A percentile compares a stretch with the other conserved stretches of the same genome.
phyloP scores from a whole-genome alignment of 1,139 yeast genomes.

The Taiozyma sp. region DNA sequence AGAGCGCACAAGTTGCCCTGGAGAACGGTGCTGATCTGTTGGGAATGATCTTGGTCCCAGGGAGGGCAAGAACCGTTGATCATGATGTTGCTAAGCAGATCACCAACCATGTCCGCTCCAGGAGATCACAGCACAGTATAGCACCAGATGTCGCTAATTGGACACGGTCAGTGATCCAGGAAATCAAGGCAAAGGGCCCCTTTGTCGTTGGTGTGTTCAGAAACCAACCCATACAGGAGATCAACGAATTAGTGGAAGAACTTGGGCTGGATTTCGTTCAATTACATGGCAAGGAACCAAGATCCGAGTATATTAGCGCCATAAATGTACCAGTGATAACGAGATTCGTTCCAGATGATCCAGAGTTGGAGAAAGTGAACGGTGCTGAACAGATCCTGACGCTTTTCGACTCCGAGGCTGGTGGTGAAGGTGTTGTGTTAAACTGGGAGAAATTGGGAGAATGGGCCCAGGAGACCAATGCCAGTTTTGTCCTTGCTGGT shows the following conservation, averaged over 20 bases:
- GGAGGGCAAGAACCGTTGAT: constrained; percentile 65
- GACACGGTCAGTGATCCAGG: constrained; percentile 6
- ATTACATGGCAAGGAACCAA: constrained; percentile 80
- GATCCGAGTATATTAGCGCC: constrained; percentile 41
- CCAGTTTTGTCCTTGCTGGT: constrained; percentile 74
- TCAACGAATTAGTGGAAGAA: constrained; percentile 40
- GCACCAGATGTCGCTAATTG: constrained; percentile 6
- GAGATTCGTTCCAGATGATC: constrained; percentile 63
- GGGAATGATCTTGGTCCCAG: constrained; percentile 87
- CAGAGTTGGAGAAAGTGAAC: constrained; percentile 24
- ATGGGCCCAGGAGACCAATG: constrained; percentile 35
- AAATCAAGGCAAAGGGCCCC: constrained; percentile 52
- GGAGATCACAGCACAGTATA: constrained; percentile 5
- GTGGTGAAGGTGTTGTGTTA: constrained; percentile 82
- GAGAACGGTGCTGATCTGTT: constrained; percentile 67
- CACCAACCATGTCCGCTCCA: constrained; percentile 31
- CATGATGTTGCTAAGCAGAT: constrained; percentile 49
- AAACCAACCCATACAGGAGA: constrained; percentile 67
- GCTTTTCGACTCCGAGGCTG: constrained; percentile 79
- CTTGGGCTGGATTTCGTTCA: constrained; percentile 73
- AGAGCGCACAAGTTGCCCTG: constrained; percentile 67
- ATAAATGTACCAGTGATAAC: constrained; percentile 62
- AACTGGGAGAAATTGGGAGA: constrained; percentile 56
- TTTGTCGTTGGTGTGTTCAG: constrained; percentile 85
- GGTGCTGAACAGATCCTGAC: constrained; percentile 44